Base-by-base conservation (phyloP, 2,329 filamentous ascomycete genomes). In the Colletotrichum tanaceti region DNA sequence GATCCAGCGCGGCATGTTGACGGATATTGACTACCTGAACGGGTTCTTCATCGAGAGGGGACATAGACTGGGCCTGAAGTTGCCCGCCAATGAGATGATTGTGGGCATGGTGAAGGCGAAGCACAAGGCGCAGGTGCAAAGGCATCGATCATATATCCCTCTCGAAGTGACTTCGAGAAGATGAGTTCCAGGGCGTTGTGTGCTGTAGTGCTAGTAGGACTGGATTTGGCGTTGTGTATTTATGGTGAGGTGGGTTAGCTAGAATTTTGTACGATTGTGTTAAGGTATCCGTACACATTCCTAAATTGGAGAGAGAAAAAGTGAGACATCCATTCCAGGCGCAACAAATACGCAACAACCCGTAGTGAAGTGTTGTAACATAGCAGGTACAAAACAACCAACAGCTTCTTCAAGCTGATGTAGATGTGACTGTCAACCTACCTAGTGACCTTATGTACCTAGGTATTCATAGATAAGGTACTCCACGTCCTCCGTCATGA, bases 11-110 rank as follows among this genome's bases (percentile, higher is more conserved):
- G 91, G 92, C 1, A 80, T 81, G 70, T 80, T 84, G 66, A 93
- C 93, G 0, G 93, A 97, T 74, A 87, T 98, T 47, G 88, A 94
- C 53, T 97, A 91, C 74, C 87, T 95, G 73, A 98, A 97, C 77
- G 95, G 94, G 0, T 99, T 95, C 80, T 91, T 99, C 68, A 85
- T 97, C 39, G 85, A 83, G 58, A 86, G 91, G 47, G 96, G 92
- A 0, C 85, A 87, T 73, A 87, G 92, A 76, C 74, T 94, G 69
- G 92, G 93, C 1, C 82, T 97, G n/a, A 83, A 87, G 58, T 90
- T 90, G 74, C 87, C 89, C 13, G 83, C 90, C 70, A 96, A 97
- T 76, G 89, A 90, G 73, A 86, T 92, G 83, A 82, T 97, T 49
- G 82, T 91, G 77, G 83, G 90, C 61, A 80, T 94, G 80, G 89